Evolutionary conservation across 2,329 filamentous ascomycete genomes (phyloP).

Genomic region (Alternaria sp.): DNA sequence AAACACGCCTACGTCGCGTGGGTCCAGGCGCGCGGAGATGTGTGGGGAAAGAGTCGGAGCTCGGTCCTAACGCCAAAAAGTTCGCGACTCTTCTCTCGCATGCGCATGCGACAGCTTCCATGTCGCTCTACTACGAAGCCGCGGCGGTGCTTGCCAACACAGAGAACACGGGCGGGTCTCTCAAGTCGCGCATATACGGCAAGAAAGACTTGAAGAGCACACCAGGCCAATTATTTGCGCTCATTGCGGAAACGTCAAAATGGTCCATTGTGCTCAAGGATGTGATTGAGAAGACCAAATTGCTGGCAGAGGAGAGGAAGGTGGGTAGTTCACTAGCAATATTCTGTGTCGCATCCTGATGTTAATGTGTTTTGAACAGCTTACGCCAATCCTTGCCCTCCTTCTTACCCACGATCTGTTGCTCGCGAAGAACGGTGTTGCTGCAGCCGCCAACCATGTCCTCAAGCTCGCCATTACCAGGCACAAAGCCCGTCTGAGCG

Average conservation of each 20-base stretch:
- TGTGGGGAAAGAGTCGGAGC: constrained; percentile 10
- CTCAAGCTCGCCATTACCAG: constrained; percentile 76
- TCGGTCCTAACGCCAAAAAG: constrained; percentile 11
- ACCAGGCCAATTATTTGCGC: constrained; percentile 82
- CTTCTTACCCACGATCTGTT: constrained; percentile 87
- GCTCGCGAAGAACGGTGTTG: constrained; percentile 80
- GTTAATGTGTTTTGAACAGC: constrained; percentile 55
- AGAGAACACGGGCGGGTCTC: constrained; percentile 73
- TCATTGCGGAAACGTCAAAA: constrained; percentile 86
- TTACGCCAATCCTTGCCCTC: constrained; percentile 79
- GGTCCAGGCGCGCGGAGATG: constrained; percentile 2
- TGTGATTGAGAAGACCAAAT: constrained; percentile 79
- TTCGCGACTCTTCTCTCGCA: constrained; percentile 2
- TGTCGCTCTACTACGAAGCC: constrained; percentile 96
- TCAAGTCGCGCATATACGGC: constrained; percentile 84
- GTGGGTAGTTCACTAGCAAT: constrained; percentile 53
- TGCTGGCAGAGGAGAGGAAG: constrained; percentile 84
- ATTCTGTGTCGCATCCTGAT: not conserved
- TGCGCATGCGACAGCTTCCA: constrained; percentile 48
- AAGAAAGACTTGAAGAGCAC: constrained; percentile 77
- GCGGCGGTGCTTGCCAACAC: constrained; percentile 73
- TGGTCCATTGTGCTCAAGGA: constrained; percentile 88
- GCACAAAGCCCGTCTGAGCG: constrained; percentile 79
- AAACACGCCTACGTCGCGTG: not conserved
- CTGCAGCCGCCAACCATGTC: constrained; percentile 79